Evolutionary conservation across 306 rosid genomes (phyloP).

Genomic region (Cucumis cinereus): DNA sequence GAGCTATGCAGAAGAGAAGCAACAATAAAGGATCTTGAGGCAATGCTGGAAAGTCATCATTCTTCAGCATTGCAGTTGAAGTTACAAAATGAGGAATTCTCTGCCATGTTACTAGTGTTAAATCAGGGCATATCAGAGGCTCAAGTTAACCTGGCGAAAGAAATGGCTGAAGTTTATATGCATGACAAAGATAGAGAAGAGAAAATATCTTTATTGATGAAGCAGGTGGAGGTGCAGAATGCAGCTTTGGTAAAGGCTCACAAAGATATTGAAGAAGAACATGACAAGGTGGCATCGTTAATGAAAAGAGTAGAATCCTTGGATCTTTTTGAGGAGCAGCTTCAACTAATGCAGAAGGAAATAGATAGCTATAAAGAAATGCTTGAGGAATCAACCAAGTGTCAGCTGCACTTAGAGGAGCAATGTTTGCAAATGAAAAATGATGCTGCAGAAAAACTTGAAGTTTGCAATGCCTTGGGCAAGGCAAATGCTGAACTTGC

Average conservation of each 20-base stretch:
- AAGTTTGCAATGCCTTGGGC: neutral
- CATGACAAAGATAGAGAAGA: constrained; percentile 28
- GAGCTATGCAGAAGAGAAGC: constrained; percentile 34
- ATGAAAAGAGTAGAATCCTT: constrained; percentile 29
- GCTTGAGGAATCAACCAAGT: constrained; percentile 39
- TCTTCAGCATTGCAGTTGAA: constrained; percentile 34
- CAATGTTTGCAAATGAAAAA: constrained; percentile 1
- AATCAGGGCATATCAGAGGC: constrained; percentile 48
- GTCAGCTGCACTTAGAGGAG: constrained; percentile 16
- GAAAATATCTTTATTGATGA: constrained; percentile 25
- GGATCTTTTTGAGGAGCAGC: constrained; percentile 23
- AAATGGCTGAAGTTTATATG: constrained; percentile 24
- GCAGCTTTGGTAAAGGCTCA: constrained; percentile 25
- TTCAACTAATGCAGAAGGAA: constrained; percentile 27
- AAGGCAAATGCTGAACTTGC: constrained; percentile 6
- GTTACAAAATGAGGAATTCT: constrained; percentile 62
- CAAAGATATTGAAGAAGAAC: constrained; percentile 21
- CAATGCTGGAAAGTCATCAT: constrained; percentile 37
- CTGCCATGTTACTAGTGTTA: constrained; percentile 46
- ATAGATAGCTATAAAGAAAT: constrained; percentile 36
- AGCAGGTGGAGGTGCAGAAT: constrained; percentile 51
- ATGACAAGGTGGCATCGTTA: constrained; percentile 20
- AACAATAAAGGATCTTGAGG: constrained; percentile 27
- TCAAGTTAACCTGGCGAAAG: constrained; percentile 32
- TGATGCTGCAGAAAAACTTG: constrained; percentile 11